Conservation (phyloP, 2,329 filamentous ascomycete species). For the Ascochyta clinopodiicola region DNA sequence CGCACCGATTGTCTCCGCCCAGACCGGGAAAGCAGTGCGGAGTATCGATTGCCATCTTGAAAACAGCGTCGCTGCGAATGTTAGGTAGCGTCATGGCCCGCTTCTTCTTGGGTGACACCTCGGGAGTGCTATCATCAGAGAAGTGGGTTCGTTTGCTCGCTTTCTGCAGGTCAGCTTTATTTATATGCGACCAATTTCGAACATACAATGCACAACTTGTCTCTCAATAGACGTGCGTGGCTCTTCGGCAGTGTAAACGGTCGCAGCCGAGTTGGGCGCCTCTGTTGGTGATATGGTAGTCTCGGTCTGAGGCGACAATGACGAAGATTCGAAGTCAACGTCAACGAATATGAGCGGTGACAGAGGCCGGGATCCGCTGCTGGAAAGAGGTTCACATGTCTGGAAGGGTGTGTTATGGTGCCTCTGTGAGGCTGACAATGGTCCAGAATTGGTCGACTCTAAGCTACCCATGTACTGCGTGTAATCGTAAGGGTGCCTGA, state of each 20-base stretch:
- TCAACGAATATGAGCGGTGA: slow-evolving; percentile 30
- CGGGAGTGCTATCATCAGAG: neutral
- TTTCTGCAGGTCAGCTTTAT: slow-evolving; percentile 3
- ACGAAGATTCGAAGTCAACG: slow-evolving; percentile 20
- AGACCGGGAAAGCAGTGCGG: neutral
- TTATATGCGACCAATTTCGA: neutral
- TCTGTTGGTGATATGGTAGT: slow-evolving; percentile 18
- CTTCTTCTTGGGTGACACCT: slow-evolving; percentile 19
- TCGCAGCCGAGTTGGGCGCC: slow-evolving; percentile 24
- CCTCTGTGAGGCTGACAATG: neutral
- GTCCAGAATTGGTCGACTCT: neutral
- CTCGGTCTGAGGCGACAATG: slow-evolving; percentile 12
- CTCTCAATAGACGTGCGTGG: neutral
- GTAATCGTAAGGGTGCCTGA: slow-evolving; percentile 4
- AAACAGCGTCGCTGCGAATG: neutral
- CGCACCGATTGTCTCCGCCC: slow-evolving; percentile 12
- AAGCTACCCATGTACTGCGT: neutral
- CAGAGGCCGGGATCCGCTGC: neutral
- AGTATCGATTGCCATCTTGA: neutral
- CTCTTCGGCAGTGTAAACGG: slow-evolving; percentile 4
- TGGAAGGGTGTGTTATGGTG: neutral
- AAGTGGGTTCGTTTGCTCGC: slow-evolving; percentile 17
- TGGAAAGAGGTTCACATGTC: neutral
- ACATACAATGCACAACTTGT: slow-evolving; percentile 11
- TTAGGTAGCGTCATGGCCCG: slow-evolving; percentile 14